Base-by-base conservation (phyloP, 345 rosid species). In the Salix purpurea region DNA sequence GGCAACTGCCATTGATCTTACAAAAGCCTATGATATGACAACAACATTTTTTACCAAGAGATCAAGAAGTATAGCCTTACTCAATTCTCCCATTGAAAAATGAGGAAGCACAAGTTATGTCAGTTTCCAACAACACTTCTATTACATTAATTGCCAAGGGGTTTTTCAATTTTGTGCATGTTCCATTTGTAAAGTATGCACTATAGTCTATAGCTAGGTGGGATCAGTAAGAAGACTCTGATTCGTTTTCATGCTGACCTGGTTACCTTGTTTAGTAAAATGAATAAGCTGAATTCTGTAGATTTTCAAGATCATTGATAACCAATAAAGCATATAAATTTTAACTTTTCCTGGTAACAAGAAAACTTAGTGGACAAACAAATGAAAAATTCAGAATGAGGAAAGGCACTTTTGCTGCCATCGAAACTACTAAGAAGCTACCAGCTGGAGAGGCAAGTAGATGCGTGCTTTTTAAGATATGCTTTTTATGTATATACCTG, bases 401-500 rank as follows among this genome's bases (percentile, higher is more conserved):
- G 50, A 44, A 54, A 23, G 34, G 54, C 52, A 54, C 24, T 19
- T 7, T 52, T 52, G n/a, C 60, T 54, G 60, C n/a, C 7, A 54
- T 21, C 60, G 21, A 19, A 54, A 19, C 24, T 54, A 54, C 58
- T 6, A 10, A 1, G 60, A 54, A 18, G 6, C 60, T 19, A 54
- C 8, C 60, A 7, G 7, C 21, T 4, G 4, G 23, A 19, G 60
- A 54, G 60, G 7, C 60, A 54, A 54, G 9, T 6, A 54, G 60
- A 19, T 19, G 60, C 24, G 60, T 7, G 60, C 23, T 54, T 54
- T 40, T 7, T 19, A 19, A 54, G 24, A 52, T 52, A 19, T 1
- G 58, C 7, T 1, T 6, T 32, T 52, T 52, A 21, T 2, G 24
- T 18, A 13, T 18, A 10, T 80, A 93, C 97, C 97, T 95, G 97